Evolutionary conservation across 1,284 basidiomycete genomes (phyloP), one percentile per base, ranked within the genome.

Genomic region (Leccinum proximum): DNA sequence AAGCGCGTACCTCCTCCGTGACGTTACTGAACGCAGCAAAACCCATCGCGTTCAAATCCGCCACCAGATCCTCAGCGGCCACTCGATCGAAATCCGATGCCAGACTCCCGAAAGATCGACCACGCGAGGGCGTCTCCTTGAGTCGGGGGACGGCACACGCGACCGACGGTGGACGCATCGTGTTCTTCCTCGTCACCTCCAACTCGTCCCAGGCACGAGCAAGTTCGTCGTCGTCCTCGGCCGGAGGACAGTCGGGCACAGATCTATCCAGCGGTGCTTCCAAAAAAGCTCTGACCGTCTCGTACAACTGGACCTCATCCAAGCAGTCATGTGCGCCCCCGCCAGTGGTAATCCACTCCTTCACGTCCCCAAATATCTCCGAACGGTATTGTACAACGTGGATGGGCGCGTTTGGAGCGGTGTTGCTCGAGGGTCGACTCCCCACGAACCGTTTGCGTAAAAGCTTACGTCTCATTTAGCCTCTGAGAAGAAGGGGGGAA

Each of bases 291-390:
- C 78, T 76, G 26, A 92, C 74, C 13, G 84, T 79, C 16, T 79
- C 78, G 71, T 83, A 85, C 40, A 94, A 80, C 62, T 87, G 84
- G 2, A 75, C 70, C 61, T 92, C 87, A 68, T 93, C 91, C 45
- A 93, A 78, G 45, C 86, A 80, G 68, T 93, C 92, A 72, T 91
- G 88, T 6, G 88, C 84, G 48, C 91, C 92, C 11, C 86, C 86
- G 5, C 91, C 91, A 18, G 79, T 75, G 0, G 78, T 81, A 45
- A 93, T 72, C 92, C 92, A 94, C 66, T 89, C 84, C 64, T 81
- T 83, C 30, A 92, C 77, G 1, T 84, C 81, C 6, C 84, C 83
- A 33, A 93, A 74, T 2, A 93, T 84, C 63, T 88, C 85, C 13
- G 79, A 80, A 7, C 88, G 84, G 53, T 77, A 79, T 10, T 73